A percentile compares a stretch with the other conserved stretches of the same genome.
phyloP scores from a whole-genome alignment of 2,329 filamentous ascomycete genomes.

The Beauveria australis region DNA sequence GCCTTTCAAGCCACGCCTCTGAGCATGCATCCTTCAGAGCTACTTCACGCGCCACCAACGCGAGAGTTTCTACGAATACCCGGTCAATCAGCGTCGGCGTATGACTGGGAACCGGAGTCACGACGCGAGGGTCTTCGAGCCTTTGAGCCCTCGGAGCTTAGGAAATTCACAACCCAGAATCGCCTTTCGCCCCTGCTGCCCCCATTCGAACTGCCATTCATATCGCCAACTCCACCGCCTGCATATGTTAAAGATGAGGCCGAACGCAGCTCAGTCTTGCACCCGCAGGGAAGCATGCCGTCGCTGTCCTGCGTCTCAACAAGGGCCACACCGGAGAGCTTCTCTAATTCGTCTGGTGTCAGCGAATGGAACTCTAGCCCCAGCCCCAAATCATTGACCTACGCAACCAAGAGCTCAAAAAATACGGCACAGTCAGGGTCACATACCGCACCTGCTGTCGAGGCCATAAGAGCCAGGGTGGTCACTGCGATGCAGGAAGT shows the following conservation, averaged over 20 bases:
- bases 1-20: not conserved
- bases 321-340: constrained; percentile 24
- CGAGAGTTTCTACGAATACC: constrained; percentile 3
- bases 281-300: constrained; percentile 4
- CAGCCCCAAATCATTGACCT: not conserved
- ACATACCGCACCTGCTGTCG: constrained; percentile 38
- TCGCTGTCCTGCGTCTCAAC: constrained; percentile 44
- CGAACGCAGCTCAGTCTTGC: constrained; percentile 22
- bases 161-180: constrained; percentile 35
- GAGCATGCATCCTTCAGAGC: constrained; percentile 23
- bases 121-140: constrained; percentile 11
- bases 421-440: constrained; percentile 32
- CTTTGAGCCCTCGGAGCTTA: constrained; percentile 42
- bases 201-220: constrained; percentile 34
- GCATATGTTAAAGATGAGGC: constrained; percentile 24
- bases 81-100: not conserved
- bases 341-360: not conserved
- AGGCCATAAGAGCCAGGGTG: constrained; percentile 46
- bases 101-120: constrained; percentile 7
- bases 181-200: constrained; percentile 49
- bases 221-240: constrained; percentile 32
- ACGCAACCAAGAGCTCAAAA: constrained; percentile 25
- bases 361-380: not conserved
- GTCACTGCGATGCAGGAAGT: constrained; percentile 50
- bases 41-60: constrained; percentile 17